Evolutionary conservation across 139 green algal genomes (phyloP).

Genomic region (Spirogloea muscicola): DNA sequence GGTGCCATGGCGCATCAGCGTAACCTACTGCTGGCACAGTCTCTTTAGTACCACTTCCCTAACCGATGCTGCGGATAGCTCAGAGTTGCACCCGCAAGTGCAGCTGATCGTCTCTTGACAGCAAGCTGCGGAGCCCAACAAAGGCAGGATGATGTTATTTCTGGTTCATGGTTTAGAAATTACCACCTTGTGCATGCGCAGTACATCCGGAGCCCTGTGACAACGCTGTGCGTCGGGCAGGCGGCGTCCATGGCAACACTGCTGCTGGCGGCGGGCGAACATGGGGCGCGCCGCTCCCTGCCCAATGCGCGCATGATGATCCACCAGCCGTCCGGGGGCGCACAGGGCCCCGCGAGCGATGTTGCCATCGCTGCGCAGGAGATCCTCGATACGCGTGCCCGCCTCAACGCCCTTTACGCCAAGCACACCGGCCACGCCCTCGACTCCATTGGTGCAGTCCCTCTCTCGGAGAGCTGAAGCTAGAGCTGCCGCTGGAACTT

Average conservation of each 20-base stretch:
- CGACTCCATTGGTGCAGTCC: constrained; percentile 34
- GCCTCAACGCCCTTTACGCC: constrained; percentile 76
- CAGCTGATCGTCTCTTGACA: too few relatives aligned
- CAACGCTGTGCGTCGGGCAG: constrained; percentile 89
- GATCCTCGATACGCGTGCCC: constrained; percentile 74
- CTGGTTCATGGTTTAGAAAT: too few relatives aligned
- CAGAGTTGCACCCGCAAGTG: too few relatives aligned
- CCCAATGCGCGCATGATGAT: constrained; percentile 94
- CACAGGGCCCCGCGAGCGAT: constrained; percentile 83
- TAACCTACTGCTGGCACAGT: too few relatives aligned
- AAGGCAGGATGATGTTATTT: too few relatives aligned
- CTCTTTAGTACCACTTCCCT: too few relatives aligned
- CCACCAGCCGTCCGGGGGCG: constrained; percentile 71
- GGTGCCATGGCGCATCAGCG: too few relatives aligned
- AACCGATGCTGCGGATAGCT: too few relatives aligned
- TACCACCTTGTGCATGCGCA: too few relatives aligned
- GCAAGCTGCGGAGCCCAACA: too few relatives aligned
- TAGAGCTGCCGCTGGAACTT: too few relatives aligned
- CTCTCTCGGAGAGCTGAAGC: too few relatives aligned
- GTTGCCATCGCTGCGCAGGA: constrained; percentile 90
- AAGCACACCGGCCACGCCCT: constrained; percentile 70
- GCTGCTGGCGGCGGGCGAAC: constrained; percentile 65
- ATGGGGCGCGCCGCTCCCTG: constrained; percentile 69
- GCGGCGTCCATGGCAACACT: constrained; percentile 89
- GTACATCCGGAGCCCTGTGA: constrained; percentile 86